Base-by-base conservation (phyloP, 768 basidiomycete species). In the Russula dissimulans region DNA sequence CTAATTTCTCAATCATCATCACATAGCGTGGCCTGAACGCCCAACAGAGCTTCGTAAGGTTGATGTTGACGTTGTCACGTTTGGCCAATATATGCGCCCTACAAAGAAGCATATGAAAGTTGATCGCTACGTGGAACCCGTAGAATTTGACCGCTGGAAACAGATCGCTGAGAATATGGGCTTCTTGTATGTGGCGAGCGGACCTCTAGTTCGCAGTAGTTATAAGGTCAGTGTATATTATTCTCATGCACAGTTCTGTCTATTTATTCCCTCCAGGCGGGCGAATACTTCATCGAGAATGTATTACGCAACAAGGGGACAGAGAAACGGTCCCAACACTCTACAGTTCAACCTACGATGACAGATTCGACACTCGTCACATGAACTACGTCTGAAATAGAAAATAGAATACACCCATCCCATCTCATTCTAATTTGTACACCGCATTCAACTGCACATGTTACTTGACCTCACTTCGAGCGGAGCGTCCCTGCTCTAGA, bases 91-190 rank as follows among this genome's bases (percentile, higher is more conserved):
- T 73, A 98, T 99, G 97, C 88, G 97, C 51, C 97, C 97, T 7
- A 97, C 97, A 9, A 98, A 98, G 73, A 82, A 86, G 32, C 97
- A 99, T 73, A 98, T 99, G 97, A 99, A 98, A 73, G 97, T 99
- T 10, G 88, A 92, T 66, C 88, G 92, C 34, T 99, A 99, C 67
- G 93, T 98, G 26, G 84, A 91, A 61, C 97, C 97, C 1, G 81
- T 83, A 4, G 95, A 98, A 70, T 99, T 98, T 67, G 89, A 90
- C 62, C 76, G 79, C 57, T 99, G 95, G 95, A 94, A 88, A 70
- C 76, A 82, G 67, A 77, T 89, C 11, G 95, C 97, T 7, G 92
- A 97, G 68, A 83, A 85, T 62, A 86, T 97, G 80, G 94, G 95
- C 43, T 99, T 99, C 80, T 70, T 97, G 47, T 99, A 99, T 67